Conservation (phyloP, 169 alveolate genomes). For the Plasmodium relictum region DNA sequence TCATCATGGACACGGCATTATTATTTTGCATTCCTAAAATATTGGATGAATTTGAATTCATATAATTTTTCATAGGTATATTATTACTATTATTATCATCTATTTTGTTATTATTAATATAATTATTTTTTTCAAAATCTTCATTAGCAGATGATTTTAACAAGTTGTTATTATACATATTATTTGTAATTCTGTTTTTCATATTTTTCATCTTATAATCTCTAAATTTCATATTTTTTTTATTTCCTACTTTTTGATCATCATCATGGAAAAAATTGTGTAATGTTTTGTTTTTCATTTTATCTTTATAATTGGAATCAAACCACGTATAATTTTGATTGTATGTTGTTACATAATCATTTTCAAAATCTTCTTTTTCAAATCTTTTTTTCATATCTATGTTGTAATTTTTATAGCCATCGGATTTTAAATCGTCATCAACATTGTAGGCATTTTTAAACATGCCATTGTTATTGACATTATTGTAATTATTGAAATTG, state of each 20-base stretch:
- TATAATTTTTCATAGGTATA: constrained; percentile 6
- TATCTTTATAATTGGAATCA: constrained; percentile 23
- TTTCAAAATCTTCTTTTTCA: not conserved
- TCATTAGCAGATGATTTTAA: not conserved
- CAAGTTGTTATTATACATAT: not conserved
- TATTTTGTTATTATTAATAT: not conserved
- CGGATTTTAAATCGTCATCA: not conserved
- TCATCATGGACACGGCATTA: not conserved
- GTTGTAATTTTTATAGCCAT: not conserved
- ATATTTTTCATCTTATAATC: constrained; percentile 36
- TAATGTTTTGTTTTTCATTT: not conserved
- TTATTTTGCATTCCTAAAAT: not conserved
- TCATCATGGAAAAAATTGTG: not conserved
- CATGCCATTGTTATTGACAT: not conserved
- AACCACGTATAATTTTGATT: constrained; percentile 23
- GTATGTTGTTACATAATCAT: not conserved
- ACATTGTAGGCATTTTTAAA: not conserved
- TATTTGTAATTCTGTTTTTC: constrained; percentile 2
- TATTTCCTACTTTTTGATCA: constrained; percentile 33
- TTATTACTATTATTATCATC: constrained; percentile 4
- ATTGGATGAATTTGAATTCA: constrained; percentile 2
- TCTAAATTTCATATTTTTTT: constrained; percentile 9
- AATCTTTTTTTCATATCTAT: not conserved
- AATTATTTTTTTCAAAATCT: not conserved
- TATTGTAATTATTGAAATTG: not conserved